phyloP scores from a whole-genome alignment of 2,329 filamentous ascomycete genomes.

The Cercospora beticola region DNA sequence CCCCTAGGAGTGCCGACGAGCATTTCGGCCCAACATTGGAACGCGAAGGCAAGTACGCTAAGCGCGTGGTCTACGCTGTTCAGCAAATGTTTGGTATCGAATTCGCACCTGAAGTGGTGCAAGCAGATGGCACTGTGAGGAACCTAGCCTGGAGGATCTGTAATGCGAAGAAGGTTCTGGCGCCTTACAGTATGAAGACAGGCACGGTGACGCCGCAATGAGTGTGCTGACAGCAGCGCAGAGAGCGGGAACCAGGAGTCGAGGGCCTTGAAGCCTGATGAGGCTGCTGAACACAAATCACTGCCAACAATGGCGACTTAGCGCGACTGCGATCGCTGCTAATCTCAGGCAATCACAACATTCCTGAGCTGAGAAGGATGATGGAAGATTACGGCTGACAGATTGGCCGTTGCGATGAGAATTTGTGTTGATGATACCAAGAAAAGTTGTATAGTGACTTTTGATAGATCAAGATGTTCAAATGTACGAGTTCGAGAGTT shows the following conservation, averaged over 20 bases:
- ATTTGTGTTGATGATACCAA: background rate
- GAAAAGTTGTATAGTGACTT: background rate
- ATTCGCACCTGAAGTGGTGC: conserved; percentile 87
- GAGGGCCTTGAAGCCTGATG: background rate
- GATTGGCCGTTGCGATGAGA: background rate
- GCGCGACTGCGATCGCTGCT: background rate
- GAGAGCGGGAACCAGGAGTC: background rate
- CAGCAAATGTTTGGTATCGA: conserved; percentile 96
- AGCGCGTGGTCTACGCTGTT: conserved; percentile 88
- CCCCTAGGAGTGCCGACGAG: conserved; percentile 75
- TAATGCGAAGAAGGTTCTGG: conserved; percentile 89
- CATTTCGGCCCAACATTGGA: conserved; percentile 82
- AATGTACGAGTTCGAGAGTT: background rate
- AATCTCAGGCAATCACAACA: conserved; percentile 11
- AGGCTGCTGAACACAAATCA: background rate
- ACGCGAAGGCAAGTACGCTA: conserved; percentile 83
- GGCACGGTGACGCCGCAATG: conserved; percentile 37
- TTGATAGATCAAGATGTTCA: background rate
- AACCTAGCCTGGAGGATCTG: conserved; percentile 93
- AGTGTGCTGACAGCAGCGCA: background rate
- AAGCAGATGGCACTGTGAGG: conserved; percentile 83
- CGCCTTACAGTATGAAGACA: conserved; percentile 52
- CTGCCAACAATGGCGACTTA: background rate
- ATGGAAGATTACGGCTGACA: background rate
- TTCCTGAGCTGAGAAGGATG: conserved; percentile 2